These are phyloP conservation scores for Begonia loranthoides DNA, from an alignment of 306 rosid species.

Conservation along the genomic window DNA sequence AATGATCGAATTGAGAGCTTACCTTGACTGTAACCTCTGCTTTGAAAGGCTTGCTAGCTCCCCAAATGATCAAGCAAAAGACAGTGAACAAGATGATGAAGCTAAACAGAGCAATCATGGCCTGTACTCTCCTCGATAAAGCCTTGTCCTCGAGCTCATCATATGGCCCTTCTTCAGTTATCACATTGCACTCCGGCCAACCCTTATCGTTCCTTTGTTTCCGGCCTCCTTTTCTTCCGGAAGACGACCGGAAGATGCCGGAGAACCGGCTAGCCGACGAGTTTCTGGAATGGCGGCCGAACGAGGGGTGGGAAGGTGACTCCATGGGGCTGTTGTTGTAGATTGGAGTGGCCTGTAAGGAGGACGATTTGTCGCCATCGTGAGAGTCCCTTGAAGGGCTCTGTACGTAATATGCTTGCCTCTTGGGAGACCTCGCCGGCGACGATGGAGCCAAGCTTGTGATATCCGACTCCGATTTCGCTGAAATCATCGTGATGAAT, in stretches of 20 bases:
- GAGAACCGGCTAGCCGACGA: constrained; percentile 80
- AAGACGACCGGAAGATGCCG: constrained; percentile 83
- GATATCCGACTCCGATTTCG: constrained; percentile 84
- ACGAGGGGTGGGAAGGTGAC: constrained; percentile 92
- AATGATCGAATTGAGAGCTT: constrained; percentile 1
- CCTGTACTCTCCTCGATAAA: constrained; percentile 51
- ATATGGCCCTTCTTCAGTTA: constrained; percentile 79
- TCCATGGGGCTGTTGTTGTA: constrained; percentile 88
- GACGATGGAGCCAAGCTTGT: constrained; percentile 90
- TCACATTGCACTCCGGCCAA: constrained; percentile 91
- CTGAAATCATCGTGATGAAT: constrained; percentile 24
- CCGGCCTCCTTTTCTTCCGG: constrained; percentile 53
- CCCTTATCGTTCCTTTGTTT: constrained; percentile 74
- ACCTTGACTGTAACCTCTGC: constrained; percentile 58
- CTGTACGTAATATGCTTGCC: constrained; percentile 66
- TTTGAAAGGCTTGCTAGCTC: constrained; percentile 76
- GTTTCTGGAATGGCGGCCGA: constrained; percentile 88
- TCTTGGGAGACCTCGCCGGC: constrained; percentile 91
- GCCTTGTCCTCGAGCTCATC: constrained; percentile 46
- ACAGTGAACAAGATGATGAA: constrained; percentile 54
- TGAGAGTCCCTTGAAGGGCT: constrained; percentile 93
- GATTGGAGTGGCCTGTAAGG: constrained; percentile 81
- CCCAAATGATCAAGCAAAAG: constrained; percentile 91
- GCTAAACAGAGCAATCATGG: constrained; percentile 43
- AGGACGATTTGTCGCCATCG: constrained; percentile 87